phyloP scores from a whole-genome alignment of 768 basidiomycete species.

The Trametes meyenii region DNA sequence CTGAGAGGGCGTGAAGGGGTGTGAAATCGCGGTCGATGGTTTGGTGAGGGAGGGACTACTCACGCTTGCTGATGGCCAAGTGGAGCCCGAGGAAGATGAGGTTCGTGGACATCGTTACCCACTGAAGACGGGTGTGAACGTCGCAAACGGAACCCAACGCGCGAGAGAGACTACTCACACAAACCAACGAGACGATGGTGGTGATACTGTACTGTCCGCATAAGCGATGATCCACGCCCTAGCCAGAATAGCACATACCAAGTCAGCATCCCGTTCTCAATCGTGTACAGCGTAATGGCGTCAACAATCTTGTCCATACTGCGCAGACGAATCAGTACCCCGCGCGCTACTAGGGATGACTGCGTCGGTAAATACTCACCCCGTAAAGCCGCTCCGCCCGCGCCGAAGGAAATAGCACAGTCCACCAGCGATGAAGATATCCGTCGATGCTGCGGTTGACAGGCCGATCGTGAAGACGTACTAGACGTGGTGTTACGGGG shows the following conservation, averaged over 20 bases:
- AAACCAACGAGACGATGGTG: constrained; percentile 28
- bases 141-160: not conserved
- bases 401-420: constrained; percentile 31
- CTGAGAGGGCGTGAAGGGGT: not conserved
- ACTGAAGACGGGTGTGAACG: constrained; percentile 9
- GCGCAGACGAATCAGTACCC: not conserved
- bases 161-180: constrained; percentile 15
- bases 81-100: constrained; percentile 34
- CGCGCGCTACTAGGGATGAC: not conserved
- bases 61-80: constrained; percentile 33
- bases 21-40: not conserved
- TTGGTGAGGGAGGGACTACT: not conserved
- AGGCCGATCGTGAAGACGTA: constrained; percentile 34
- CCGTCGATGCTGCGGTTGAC: constrained; percentile 28
- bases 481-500: constrained; percentile 7
- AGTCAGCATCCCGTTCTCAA: constrained; percentile 32
- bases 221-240: not conserved
- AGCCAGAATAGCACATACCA: constrained; percentile 18
- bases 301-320: constrained; percentile 32
- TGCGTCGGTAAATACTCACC: constrained; percentile 4
- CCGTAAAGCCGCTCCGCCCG: constrained; percentile 24
- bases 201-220: constrained; percentile 19
- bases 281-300: constrained; percentile 30
- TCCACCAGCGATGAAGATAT: constrained; percentile 29
- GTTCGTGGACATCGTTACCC: constrained; percentile 30